Evolutionary conservation across 192 early-diverging fungal genomes (phyloP).

Genomic region (Gaertneriomyces semiglobifer): DNA sequence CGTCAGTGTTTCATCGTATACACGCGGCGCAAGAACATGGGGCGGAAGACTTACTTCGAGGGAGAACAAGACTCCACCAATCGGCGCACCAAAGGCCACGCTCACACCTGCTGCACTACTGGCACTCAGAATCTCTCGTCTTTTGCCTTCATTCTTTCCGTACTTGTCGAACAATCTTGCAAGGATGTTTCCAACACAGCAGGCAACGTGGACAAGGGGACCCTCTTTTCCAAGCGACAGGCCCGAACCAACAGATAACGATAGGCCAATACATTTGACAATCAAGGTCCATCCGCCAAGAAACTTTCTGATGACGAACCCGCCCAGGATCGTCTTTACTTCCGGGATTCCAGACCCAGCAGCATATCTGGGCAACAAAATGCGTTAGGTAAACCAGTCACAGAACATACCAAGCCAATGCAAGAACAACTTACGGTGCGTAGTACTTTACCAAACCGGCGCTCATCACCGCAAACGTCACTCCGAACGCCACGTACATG

Average conservation of each 20-base stretch:
- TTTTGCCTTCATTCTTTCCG: slow-evolving; percentile 69
- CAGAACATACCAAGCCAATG: neutral
- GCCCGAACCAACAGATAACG: slow-evolving; percentile 45
- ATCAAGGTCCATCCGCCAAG: slow-evolving; percentile 83
- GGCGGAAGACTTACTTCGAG: slow-evolving; percentile 45
- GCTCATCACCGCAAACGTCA: slow-evolving; percentile 33
- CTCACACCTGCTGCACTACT: slow-evolving; percentile 95
- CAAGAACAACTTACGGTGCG: slow-evolving; percentile 33
- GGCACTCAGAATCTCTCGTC: slow-evolving; percentile 49
- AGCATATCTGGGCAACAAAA: slow-evolving; percentile 43
- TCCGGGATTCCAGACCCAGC: slow-evolving; percentile 80
- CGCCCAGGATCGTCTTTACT: slow-evolving; percentile 94
- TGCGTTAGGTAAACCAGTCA: neutral
- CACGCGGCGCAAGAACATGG: too few relatives aligned
- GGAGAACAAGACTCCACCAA: slow-evolving; percentile 78
- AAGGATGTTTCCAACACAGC: slow-evolving; percentile 87
- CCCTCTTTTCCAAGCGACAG: slow-evolving; percentile 67
- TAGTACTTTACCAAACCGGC: slow-evolving; percentile 42
- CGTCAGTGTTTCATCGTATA: neutral
- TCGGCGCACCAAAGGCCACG: slow-evolving; percentile 95
- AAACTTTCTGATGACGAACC: slow-evolving; percentile 93
- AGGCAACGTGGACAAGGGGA: slow-evolving; percentile 91
- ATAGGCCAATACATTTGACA: slow-evolving; percentile 85
- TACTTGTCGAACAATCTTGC: slow-evolving; percentile 76
- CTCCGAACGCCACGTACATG: slow-evolving; percentile 35